Percentiles rank a stretch among this genome's conserved stretches.
phyloP scores from a whole-genome alignment of 108 stramenopile genomes.

The Skeletonema marinoi region DNA sequence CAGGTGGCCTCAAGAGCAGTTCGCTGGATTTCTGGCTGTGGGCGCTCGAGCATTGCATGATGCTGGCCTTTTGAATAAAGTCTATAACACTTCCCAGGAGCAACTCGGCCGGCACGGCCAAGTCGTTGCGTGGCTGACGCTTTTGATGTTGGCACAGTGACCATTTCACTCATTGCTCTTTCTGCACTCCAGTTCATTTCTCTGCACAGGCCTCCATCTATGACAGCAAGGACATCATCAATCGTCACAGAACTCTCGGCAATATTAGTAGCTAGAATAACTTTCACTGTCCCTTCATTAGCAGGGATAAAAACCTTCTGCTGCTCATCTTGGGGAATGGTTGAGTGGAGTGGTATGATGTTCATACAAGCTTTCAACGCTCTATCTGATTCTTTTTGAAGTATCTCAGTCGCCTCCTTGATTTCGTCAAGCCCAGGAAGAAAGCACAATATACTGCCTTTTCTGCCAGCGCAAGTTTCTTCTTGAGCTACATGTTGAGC shows the following conservation, averaged over 20 bases:
- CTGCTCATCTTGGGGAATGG: slow-evolving; percentile 96
- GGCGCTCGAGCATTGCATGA: slow-evolving; percentile 82
- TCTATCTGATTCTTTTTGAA: slow-evolving; percentile 28
- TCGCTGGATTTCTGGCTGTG: slow-evolving; percentile 92
- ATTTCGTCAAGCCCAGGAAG: slow-evolving; percentile 88
- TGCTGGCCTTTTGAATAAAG: slow-evolving; percentile 92
- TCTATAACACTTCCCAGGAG: slow-evolving; percentile 96
- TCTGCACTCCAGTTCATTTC: slow-evolving; percentile 95
- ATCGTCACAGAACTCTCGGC: slow-evolving; percentile 98
- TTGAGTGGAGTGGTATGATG: slow-evolving; percentile 94
- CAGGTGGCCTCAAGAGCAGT: slow-evolving; percentile 87
- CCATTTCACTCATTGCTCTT: slow-evolving; percentile 93
- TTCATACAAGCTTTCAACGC: slow-evolving; percentile 92
- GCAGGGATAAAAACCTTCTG: slow-evolving; percentile 97
- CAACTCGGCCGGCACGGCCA: slow-evolving; percentile 95
- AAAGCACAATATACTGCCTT: slow-evolving; percentile 82
- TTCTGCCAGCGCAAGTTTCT: slow-evolving; percentile 33
- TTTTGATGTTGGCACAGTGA: slow-evolving; percentile 93
- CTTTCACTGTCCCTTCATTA: slow-evolving; percentile 86
- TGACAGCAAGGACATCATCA: slow-evolving; percentile 97
- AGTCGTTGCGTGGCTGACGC: slow-evolving; percentile 89
- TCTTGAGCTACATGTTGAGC: slow-evolving; percentile 11
- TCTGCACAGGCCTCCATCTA: slow-evolving; percentile 97
- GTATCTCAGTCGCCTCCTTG: slow-evolving; percentile 29
- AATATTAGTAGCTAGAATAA: slow-evolving; percentile 97